These are phyloP conservation scores for Eucalyptus marginata DNA, from an alignment of 345 rosid genomes.

Conservation along the genomic window DNA sequence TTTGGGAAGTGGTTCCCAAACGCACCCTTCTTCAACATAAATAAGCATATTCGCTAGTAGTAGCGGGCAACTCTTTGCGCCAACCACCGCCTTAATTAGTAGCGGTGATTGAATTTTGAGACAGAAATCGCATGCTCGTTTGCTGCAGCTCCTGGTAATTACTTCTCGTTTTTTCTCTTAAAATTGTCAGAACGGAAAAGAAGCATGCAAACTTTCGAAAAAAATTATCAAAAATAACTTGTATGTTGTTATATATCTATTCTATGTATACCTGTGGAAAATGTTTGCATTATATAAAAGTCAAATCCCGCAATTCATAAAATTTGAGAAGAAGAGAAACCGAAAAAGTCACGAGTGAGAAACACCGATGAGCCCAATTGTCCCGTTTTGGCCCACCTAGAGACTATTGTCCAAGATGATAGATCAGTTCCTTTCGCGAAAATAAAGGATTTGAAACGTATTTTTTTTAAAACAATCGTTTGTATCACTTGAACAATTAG, in stretches of 20 bases:
- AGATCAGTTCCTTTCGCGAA: fast-evolving
- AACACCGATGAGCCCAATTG: neutral
- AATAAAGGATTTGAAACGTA: no score
- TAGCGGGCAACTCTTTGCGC: no score
- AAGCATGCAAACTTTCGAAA: neutral
- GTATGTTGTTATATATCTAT: neutral
- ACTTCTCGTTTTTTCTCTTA: neutral
- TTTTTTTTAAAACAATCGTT: fast-evolving
- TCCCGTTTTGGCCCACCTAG: neutral
- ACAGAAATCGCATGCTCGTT: no score
- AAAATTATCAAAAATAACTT: neutral
- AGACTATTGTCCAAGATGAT: fast-evolving
- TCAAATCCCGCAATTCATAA: neutral
- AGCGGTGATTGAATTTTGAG: no score
- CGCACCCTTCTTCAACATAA: no score
- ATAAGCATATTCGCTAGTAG: no score
- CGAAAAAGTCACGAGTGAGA: neutral
- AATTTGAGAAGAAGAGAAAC: neutral
- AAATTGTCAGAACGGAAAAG: no score
- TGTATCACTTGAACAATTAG: neutral
- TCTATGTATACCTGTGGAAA: neutral
- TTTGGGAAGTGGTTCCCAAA: no score
- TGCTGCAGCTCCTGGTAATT: neutral
- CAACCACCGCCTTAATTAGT: no score
- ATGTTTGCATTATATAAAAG: neutral